phyloP scores from a whole-genome alignment of 495 filamentous ascomycete genomes.

The Talaromyces liani region DNA sequence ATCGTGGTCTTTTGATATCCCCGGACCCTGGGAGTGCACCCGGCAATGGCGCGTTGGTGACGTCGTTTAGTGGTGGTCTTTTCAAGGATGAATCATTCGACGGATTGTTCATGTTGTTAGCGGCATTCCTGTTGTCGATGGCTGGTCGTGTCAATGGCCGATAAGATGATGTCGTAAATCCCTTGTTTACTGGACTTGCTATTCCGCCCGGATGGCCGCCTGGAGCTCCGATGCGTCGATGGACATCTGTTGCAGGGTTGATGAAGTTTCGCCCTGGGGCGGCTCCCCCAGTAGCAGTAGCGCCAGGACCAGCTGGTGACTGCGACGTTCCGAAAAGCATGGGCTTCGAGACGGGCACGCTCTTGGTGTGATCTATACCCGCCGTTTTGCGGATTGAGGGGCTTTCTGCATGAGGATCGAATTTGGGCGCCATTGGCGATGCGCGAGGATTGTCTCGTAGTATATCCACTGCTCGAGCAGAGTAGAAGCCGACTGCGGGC shows the following conservation, averaged over 20 bases:
- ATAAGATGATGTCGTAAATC: constrained; percentile 33
- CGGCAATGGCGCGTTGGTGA: constrained; percentile 35
- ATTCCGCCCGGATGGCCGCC: constrained; percentile 21
- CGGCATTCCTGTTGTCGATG: constrained; percentile 20
- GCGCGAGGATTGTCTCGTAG: constrained; percentile 38
- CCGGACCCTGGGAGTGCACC: constrained; percentile 13
- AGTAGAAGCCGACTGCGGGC: constrained; percentile 62
- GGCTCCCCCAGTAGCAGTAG: constrained; percentile 2
- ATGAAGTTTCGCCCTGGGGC: constrained; percentile 42
- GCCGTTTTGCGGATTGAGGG: constrained; percentile 84
- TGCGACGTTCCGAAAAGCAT: constrained; percentile 24
- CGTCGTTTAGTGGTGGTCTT: constrained; percentile 42
- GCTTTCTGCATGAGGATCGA: constrained; percentile 77
- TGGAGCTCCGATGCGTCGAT: constrained; percentile 69
- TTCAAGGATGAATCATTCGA: constrained; percentile 16
- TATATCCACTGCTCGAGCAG: constrained; percentile 57
- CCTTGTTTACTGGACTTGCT: constrained; percentile 31
- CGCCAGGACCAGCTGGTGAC: constrained; percentile 14
- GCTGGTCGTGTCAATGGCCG: constrained; percentile 37
- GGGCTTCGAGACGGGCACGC: constrained; percentile 52
- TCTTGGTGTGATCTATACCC: constrained; percentile 75
- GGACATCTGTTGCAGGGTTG: constrained; percentile 62
- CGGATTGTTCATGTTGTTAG: neutral
- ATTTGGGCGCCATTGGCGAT: constrained; percentile 44
- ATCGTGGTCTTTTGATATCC: constrained; percentile 30